Percentiles rank a stretch among this genome's conserved stretches.
Evolutionary conservation across 345 rosid genomes (phyloP).

Genomic region (Raphanus raphanistrum): DNA sequence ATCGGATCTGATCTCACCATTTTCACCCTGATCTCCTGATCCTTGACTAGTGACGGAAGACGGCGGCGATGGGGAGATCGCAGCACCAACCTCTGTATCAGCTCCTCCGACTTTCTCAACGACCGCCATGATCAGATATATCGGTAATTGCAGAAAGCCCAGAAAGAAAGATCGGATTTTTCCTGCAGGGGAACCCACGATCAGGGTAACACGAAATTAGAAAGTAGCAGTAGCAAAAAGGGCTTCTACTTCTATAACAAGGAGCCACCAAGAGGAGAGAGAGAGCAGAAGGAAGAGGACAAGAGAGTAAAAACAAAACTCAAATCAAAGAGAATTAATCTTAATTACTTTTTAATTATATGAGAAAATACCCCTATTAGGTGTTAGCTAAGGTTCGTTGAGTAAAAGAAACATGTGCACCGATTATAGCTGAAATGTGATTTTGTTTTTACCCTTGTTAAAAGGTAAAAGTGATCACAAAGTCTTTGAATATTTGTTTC

Average conservation of each 20-base stretch:
- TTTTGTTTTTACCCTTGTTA: not conserved
- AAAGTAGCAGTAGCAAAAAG: constrained; percentile 23
- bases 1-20: constrained; percentile 50
- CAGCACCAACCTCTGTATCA: constrained; percentile 32
- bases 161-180: constrained; percentile 23
- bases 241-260: constrained; percentile 20
- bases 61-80: constrained; percentile 43
- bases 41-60: constrained; percentile 43
- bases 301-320: constrained; percentile 18
- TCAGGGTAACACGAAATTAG: constrained; percentile 19
- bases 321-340: not conserved
- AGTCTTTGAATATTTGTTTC: no score
- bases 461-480: no score
- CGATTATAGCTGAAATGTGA: not conserved
- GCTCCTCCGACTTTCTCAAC: constrained; percentile 51
- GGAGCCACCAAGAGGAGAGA: constrained; percentile 22
- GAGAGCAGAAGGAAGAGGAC: constrained; percentile 19
- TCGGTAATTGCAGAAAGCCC: not conserved
- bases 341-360: no score
- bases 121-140: constrained; percentile 53
- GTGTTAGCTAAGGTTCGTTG: not conserved
- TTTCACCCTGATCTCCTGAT: constrained; percentile 43
- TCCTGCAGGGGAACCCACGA: constrained; percentile 24
- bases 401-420: not conserved
- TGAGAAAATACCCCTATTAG: no score